Base-by-base conservation (phyloP, 2,329 filamentous ascomycete genomes). In the Colletotrichum sp. region DNA sequence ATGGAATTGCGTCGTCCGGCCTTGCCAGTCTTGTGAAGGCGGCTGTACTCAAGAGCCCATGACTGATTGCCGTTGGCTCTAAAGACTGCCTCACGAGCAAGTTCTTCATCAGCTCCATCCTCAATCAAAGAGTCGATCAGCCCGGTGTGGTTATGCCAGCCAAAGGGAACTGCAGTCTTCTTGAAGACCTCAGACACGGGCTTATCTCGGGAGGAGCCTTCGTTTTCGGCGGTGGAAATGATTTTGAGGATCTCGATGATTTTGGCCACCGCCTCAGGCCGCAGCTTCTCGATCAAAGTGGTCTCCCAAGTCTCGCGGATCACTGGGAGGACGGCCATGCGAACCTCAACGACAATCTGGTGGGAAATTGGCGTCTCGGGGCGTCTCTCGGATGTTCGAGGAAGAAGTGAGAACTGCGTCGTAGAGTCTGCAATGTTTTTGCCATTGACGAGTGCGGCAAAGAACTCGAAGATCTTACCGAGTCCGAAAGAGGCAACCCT, bases 311-410 rank as follows among this genome's bases (percentile, higher is more conserved):
- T 90, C 62, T 93, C 90, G 72, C 91, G 90, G 55, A 97, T 90
- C 61, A 94, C 91, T 1, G 96, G 95, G 16, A 98, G 86, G 30
- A 98, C 91, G 30, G 93, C 91, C 85, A 94, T 92, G 56, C 97
- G 93, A 56, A 98, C 85, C 82, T 98, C 96, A 8, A 98, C 92
- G 16, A 98, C 87, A 71, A 98, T 94, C 80, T 98, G 96, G 2
- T 91, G 88, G 16, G 92, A 89, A 12, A 88, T 81, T 26, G 86
- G 84, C 4, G 83, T 79, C 28, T 85, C 85, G 55, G 83, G 83
- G 4, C 84, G 84, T 56, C 88, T 84, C 18, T 89, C 88, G 7
- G 80, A 79, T n/a, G 84, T 83, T 15, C 83, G 82, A 8, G 81
- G 79, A 5, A 84, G 79, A 24, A 91, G 82, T 69, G 84, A 87